Percentiles rank a stretch among this genome's conserved stretches.
phyloP scores from a whole-genome alignment of 2,329 filamentous ascomycete genomes.

The Phaeoacremonium minimum region DNA sequence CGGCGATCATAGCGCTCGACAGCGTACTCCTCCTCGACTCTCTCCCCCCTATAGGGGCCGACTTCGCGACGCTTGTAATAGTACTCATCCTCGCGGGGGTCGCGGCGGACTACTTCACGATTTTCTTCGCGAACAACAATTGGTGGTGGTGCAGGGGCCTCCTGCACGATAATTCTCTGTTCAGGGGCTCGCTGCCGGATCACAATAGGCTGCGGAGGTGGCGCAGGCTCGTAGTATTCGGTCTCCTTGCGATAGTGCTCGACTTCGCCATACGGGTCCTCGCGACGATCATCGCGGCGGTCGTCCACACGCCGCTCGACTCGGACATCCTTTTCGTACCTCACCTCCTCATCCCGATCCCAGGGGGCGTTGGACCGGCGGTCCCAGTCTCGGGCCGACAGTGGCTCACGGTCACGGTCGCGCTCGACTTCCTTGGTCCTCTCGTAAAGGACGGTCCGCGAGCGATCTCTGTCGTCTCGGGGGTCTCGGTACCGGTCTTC shows the following conservation, averaged over 20 bases:
- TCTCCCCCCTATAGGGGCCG: constrained; percentile 29
- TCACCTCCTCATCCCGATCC: constrained; percentile 35
- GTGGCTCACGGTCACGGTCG: constrained; percentile 22
- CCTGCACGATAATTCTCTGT: constrained; percentile 58
- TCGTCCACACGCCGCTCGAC: constrained; percentile 51
- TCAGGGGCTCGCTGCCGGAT: constrained; percentile 52
- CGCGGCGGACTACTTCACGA: constrained; percentile 29
- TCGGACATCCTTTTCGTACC: constrained; percentile 43
- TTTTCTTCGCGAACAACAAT: constrained; percentile 39
- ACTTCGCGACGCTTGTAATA: constrained; percentile 45
- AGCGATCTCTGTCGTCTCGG: constrained; percentile 11
- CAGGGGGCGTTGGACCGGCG: constrained; percentile 23
- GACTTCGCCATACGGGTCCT: constrained; percentile 41
- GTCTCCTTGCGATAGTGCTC: constrained; percentile 59
- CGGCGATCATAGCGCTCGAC: constrained; percentile 23
- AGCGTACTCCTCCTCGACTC: constrained; percentile 26
- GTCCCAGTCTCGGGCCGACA: constrained; percentile 22
- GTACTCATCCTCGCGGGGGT: constrained; percentile 42
- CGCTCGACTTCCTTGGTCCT: constrained; percentile 35
- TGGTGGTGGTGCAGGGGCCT: constrained; percentile 48
- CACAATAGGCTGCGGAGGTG: constrained; percentile 45
- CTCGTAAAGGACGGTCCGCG: constrained; percentile 34
- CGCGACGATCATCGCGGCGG: constrained; percentile 42
- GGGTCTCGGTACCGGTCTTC: constrained; percentile 8
- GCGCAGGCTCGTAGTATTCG: constrained; percentile 54